A percentile compares a stretch with the other conserved stretches of the same genome.
These are phyloP conservation scores for Claviceps sorghi DNA, from an alignment of 2,329 filamentous ascomycete species.

Conservation along the genomic window DNA sequence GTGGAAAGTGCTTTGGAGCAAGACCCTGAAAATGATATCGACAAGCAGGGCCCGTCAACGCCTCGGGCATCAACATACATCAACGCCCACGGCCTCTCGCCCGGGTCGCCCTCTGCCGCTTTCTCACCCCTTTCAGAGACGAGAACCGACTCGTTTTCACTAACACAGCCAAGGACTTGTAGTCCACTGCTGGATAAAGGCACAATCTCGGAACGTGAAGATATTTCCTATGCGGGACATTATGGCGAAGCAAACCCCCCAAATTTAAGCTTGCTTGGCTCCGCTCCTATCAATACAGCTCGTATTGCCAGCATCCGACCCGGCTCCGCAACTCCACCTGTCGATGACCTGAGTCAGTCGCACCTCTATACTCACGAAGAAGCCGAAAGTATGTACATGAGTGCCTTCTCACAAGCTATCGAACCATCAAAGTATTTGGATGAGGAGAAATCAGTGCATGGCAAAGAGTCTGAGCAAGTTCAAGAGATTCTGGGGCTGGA, in stretches of 20 bases:
- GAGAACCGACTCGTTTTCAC: constrained; percentile 6
- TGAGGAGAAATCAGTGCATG: not conserved
- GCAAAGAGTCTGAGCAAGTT: not conserved
- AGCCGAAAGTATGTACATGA: constrained; percentile 80
- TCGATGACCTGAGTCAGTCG: constrained; percentile 46
- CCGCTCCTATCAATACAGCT: not conserved
- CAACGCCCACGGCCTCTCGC: constrained; percentile 13
- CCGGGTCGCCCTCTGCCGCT: not conserved
- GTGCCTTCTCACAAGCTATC: constrained; percentile 41
- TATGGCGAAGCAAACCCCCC: not conserved
- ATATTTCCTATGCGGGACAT: not conserved
- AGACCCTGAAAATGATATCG: constrained; percentile 22
- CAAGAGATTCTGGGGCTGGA: constrained; percentile 1
- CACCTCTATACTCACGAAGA: constrained; percentile 65
- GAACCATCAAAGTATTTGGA: constrained; percentile 4
- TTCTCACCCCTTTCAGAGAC: constrained; percentile 16
- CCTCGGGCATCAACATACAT: constrained; percentile 37
- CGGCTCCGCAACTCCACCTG: constrained; percentile 5
- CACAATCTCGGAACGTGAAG: not conserved
- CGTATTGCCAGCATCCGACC: not conserved
- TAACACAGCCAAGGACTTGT: constrained; percentile 7
- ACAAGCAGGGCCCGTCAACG: constrained; percentile 29
- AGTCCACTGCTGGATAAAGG: constrained; percentile 1
- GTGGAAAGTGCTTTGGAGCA: constrained; percentile 18
- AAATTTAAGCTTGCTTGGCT: not conserved